Base-by-base conservation (phyloP, 2,329 filamentous ascomycete species). In the Podosphaera aphanis region DNA sequence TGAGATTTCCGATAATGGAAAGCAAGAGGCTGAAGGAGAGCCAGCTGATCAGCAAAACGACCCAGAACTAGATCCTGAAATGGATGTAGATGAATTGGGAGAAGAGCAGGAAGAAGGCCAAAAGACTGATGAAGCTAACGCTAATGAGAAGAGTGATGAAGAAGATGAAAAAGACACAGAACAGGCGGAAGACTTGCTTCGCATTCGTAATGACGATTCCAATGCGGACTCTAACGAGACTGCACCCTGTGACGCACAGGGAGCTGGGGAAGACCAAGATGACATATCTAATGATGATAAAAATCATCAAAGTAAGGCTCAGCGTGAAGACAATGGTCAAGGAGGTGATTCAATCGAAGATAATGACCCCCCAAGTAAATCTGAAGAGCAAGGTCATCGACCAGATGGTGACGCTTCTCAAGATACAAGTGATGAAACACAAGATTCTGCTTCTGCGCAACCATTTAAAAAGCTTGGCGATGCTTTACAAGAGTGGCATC, bases 381-480 rank as follows among this genome's bases (percentile, higher is more conserved):
- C 80, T 52, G 78, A 76, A 11, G 66, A 71, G 45, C 63, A 66
- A 27, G 57, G 62, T 10, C 60, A 64, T 38, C 64, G 69, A 45
- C 62, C 62, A 6, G 58, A 61, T 23, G 59, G 62, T 10, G 61
- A 64, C 46, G 63, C 62, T 35, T 62, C 57, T 29, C 55, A 59
- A 46, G 53, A 63, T 43, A 48, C 56, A 1, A 49, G 54, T 27
- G 53, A 59, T 27, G 58, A 61, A 15, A 58, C 61, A 15, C 59
- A 67, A 52, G 61, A 66, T 33, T 60, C 61, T 20, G 55, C 57
- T 4, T 61, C 72, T 44, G 64, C 67, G 40, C 75, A 90, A 53
- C 82, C 85, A 1, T 93, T 94, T 69, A 90, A 90, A 64, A 92
- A 93, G 57, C 73, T 98, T 25, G 90, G 90, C 19, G 85, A 98